Evolutionary conservation across 306 rosid genomes (phyloP), one percentile per base, ranked within the genome.

Genomic region (Ammopiptanthus mongolicus): DNA sequence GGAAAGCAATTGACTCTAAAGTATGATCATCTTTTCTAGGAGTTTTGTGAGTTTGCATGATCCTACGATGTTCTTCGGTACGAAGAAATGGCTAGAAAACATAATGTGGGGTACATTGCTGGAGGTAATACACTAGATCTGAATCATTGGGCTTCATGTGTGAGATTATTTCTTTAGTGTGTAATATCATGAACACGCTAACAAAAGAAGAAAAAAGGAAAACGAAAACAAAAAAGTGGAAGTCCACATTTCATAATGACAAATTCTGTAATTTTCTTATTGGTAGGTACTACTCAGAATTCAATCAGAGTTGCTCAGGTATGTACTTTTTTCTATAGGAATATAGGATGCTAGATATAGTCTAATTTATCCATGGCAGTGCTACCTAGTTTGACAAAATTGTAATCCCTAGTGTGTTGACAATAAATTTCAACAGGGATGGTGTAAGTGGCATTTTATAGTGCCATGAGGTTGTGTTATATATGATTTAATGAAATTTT

Each of bases 261-360:
- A 2, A 55, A 41, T 41, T 65, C 5, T 56, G 3, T 56, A 56
- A 55, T 79, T 78, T 68, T 48, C 22, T 41, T 37, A 15, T 65
- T 73, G 65, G 76, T 75, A 94, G 98, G 98, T 62, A 96, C 98
- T 51, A 91, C 97, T 69, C 98, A 90, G 58, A 95, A 95, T 84
- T 88, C 97, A 44, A 91, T 95, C 64, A 88, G 28, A 89, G 93
- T 95, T 84, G 97, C 98, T 41, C 97, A 91, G 92, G 98, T 95
- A 79, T 68, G 79, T 61, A 50, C 29, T 47, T 69, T 25, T 14
- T 64, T 52, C 34, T 44, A 29, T 46, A n/a, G 3, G 2, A n/a
- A n/a, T n/a, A n/a, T n/a, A n/a, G n/a, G n/a, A n/a, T n/a, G n/a
- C n/a, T n/a, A n/a, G n/a, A n/a, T n/a, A n/a, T n/a, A n/a, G n/a